Evolutionary conservation across 306 rosid species (phyloP).

Genomic region (Castanospermum australe): DNA sequence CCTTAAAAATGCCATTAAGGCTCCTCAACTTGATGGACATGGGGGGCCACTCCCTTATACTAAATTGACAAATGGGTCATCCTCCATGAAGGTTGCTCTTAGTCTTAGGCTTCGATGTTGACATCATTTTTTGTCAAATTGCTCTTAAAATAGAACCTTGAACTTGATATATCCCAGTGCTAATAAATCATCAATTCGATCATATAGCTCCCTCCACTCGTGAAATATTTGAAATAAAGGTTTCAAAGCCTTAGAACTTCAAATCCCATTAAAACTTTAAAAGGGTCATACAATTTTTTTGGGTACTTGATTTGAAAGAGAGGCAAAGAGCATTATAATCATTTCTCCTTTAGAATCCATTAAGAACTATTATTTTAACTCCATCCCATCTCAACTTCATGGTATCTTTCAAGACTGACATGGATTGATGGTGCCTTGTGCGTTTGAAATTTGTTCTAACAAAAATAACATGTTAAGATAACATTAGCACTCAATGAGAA

Average conservation of each 20-base stretch:
- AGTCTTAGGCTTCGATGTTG: conserved; percentile 25
- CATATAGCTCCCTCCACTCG: conserved; percentile 44
- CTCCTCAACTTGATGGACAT: conserved; percentile 15
- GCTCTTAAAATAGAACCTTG: conserved; percentile 18
- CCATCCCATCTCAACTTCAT: conserved; percentile 16
- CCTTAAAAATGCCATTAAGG: conserved; percentile 8
- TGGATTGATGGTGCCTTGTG: conserved; percentile 5
- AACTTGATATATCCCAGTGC: neutral
- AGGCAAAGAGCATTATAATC: conserved; percentile 29
- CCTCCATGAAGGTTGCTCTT: conserved; percentile 35
- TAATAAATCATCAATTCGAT: conserved; percentile 22
- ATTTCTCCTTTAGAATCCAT: conserved; percentile 24
- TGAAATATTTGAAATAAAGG: conserved; percentile 24
- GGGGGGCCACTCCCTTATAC: conserved; percentile 36
- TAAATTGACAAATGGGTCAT: conserved; percentile 37
- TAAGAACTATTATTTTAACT: neutral
- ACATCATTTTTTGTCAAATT: conserved; percentile 22
- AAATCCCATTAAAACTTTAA: neutral
- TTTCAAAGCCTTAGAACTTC: conserved; percentile 15
- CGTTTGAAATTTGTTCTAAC: neutral
- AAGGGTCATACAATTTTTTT: conserved; percentile 9
- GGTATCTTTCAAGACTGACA: conserved; percentile 22
- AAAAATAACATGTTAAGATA: neutral
- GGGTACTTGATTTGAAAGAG: conserved; percentile 39
- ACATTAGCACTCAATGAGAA: neutral